Evolutionary conservation across 768 basidiomycete species (phyloP), one percentile per base, ranked within the genome.

Genomic region (Phylloporus sp.): DNA sequence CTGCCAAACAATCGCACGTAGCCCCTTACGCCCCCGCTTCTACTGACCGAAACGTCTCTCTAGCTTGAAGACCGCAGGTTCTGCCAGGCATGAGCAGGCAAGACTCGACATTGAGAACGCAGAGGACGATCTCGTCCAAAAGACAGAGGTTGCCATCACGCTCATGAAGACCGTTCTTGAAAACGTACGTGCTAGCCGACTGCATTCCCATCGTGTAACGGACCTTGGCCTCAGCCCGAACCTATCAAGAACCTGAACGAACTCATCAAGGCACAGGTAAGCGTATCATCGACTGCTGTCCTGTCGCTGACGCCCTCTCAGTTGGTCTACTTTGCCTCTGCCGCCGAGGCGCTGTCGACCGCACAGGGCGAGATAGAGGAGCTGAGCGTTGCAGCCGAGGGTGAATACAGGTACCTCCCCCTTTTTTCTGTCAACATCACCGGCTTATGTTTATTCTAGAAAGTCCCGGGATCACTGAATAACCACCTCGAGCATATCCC

Each of bases 101-200:
- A 75, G 89, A 38, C 81, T 96, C 18, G 90, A 94, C 56, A 88
- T 91, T 9, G 89, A 92, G 78, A 91, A 91, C 52, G 88, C 89
- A 9, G 89, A 92, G 58, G 96, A 99, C 64, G 91, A 94, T 67
- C 80, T 98, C 26, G 96, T 98, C 6, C 93, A 94, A 65, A 92
- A 91, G 75, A 99, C 96, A 20, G 96, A 99, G 67, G 87, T 94
- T 24, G 95, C 94, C 1, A 96, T 96, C 58, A 89, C 87, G 3
- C 78, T 92, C 35, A 95, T 96, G 93, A 95, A 95, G 75, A 86
- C 90, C n/a, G 95, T 98, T 14, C 77, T 99, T 31, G 95, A 98
- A 59, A 97, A 97, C 69, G 94, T 96, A 54, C 44, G 87, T 74
- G 10, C n/a, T 8, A 0, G 10, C 14, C 13, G 4, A 18, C 20